A percentile compares a stretch with the other conserved stretches of the same genome.
Conservation (phyloP, 306 rosid species). For the Erythrophleum fordii region DNA sequence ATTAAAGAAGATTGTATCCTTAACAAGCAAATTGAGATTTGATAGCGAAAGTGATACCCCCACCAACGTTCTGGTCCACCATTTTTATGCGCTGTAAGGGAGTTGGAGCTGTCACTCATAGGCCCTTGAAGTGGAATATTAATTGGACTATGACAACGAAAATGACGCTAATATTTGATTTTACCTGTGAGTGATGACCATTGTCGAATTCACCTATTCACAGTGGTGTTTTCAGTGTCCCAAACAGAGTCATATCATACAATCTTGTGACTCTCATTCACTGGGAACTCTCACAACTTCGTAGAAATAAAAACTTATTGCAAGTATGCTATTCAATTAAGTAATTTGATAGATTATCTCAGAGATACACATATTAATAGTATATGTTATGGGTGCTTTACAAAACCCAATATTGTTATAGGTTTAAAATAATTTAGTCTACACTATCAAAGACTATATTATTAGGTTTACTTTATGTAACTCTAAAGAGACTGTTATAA, state of each 20-base stretch:
- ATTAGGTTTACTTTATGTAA: too few species aligned
- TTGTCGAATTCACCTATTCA: neutral
- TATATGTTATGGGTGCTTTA: too few species aligned
- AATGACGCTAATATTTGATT: neutral
- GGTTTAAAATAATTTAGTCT: too few species aligned
- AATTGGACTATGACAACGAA: neutral
- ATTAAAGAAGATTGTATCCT: constrained; percentile 30
- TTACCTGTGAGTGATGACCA: neutral
- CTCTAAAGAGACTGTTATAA: too few species aligned
- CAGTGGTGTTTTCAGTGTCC: too few species aligned
- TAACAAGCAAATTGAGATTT: neutral
- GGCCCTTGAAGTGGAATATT: neutral
- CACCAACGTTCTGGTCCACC: constrained; percentile 16
- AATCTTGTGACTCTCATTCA: neutral
- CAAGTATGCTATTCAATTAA: neutral
- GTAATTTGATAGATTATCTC: neutral
- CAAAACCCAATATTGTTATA: too few species aligned
- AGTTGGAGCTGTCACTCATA: neutral
- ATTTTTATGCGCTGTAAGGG: constrained; percentile 22
- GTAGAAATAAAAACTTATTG: neutral
- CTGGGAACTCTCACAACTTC: neutral
- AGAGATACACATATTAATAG: too few species aligned
- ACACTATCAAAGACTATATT: too few species aligned
- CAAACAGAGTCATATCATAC: neutral
- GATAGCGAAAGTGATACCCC: neutral